Base-by-base conservation (phyloP, 2,329 filamentous ascomycete genomes). In the Claviceps pusilla region DNA sequence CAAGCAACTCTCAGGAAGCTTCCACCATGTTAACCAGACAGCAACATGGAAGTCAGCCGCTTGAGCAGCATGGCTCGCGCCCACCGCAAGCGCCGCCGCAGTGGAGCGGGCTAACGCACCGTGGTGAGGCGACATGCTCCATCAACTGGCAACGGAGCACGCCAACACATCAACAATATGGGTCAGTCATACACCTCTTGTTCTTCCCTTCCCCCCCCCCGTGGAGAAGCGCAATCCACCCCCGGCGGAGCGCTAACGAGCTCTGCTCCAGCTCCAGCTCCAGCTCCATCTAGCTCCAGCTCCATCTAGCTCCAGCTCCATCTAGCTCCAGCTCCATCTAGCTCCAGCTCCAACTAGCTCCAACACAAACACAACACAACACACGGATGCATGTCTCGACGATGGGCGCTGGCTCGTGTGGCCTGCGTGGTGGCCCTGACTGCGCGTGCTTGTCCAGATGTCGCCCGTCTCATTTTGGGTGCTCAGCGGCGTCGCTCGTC, bases 101-200 rank as follows among this genome's bases (percentile, higher is more conserved):
- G 79, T 82, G 79, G 79, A 80, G 77, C 75, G 76, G 74, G 70
- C 73, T 80, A 79, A 77, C 76, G 73, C 76, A 74, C 63, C 76
- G 73, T 74, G 73, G 70, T 72, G 39, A 41, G 39, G 39, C 39
- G 14, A 41, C 39, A 41, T 78, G 76, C 75, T 54, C 16, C 57
- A 80, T 83, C 78, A 82, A 90, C 84, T 91, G 87, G 87, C 79
- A 79, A 82, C 77, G 77, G 77, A 84, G 76, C 75, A 83, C 84
- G 88, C 88, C 89, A 94, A 78, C 88, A 86, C 89, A 94, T 89
- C 87, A 87, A 5, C 19, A 47, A 75, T 73, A 81, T 80, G 78
- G 79, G 79, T 80, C 79, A 41, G 39, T n/a, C 39, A 41, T n/a
- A 78, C 78, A 80, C 77, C 46, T 49, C 33, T 50, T 49, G 37